Base-by-base conservation (phyloP, 2,329 filamentous ascomycete species). In the Ambrosiella xylebori region DNA sequence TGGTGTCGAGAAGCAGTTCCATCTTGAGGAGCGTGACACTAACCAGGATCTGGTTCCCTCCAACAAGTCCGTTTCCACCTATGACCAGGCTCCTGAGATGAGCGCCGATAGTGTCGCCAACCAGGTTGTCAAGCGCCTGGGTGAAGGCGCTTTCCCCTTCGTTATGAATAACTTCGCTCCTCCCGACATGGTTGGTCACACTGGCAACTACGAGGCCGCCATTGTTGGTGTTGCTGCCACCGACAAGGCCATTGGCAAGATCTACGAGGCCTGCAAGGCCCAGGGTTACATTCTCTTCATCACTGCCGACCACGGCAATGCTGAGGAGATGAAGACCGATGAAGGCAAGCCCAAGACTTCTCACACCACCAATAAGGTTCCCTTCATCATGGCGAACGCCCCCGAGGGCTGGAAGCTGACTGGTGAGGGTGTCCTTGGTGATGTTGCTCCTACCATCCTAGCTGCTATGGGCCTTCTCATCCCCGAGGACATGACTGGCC, bases 131-230 rank as follows among this genome's bases (percentile, higher is more conserved):
- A 93, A 96, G 77, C 84, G 90, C 60, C 84, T 98, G 64, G 80
- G 71, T 35, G 88, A 94, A 71, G 81, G 85, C 67, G 82, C 86
- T 68, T 96, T 90, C 73, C 89, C 93, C 68, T 97, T 98, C 68
- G 78, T 98, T 71, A 98, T 98, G 93, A 96, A 97, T 83, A 98
- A 98, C 82, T 97, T 98, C 73, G 93, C 93, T 47, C 93, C 93
- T 47, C 93, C 93, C 15, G 93, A 98, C 74, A 98, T 98, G 93
- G 93, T 98, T 63, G 93, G 93, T 65, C 93, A 98, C 76, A 98
- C 93, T 9, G 93, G 93, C 68, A 89, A 95, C 61, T 97, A 97
- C 73, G 85, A 97, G 66, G 91, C 93, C 37, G 93, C 93, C 59
- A 84, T 98, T 62, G 69, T 93, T 67, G 93, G 84, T 65, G 85